Evolutionary conservation across 2,329 filamentous ascomycete species (phyloP), one percentile per base, ranked within the genome.

Genomic region (Cercospora beticola): DNA sequence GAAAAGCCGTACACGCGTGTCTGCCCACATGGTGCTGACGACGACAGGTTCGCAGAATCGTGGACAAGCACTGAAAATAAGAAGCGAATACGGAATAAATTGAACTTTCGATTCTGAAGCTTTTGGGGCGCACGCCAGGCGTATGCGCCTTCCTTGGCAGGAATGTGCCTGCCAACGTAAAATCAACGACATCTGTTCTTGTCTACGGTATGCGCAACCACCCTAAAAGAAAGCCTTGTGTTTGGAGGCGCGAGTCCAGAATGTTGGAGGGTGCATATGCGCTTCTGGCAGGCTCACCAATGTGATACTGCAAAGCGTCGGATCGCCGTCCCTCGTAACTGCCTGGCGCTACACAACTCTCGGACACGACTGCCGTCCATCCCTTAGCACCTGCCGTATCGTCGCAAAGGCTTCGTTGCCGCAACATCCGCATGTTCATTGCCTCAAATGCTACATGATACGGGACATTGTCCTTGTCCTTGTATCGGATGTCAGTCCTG

Each of bases 151-250:
- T 31, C 5, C 60, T 62, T 62, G 60, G 60, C 60, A 62, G 46
- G 61, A 64, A 64, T 64, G 61, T 56, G 18, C 40, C 60, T 62
- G 60, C 60, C 40, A 62, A 62, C 43, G 28, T 52, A 64, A 64
- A 56, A 64, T 33, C 43, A n/a, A 64, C 43, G 61, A 64, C 61
- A 64, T 33, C 28, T 33, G 43, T 23, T 36, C 43, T 7, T 14
- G 1, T 0, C 6, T 26, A 1, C 14, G 12, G 18, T 4, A 52
- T 23, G 46, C 21, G 46, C 46, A 23, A 52, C 36, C 2, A 43
- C 16, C 36, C n/a, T n/a, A 0, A 43, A 16, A 43, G 36, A 43
- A 43, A 2, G 2, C 7, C 2, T n/a, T 43, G 6, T 26, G 5
- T 26, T 2, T 21, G 21, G 5, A 52, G 4, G 10, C 12, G 18